Evolutionary conservation across 495 filamentous ascomycete genomes (phyloP).

Genomic region (Neurospora sp.): DNA sequence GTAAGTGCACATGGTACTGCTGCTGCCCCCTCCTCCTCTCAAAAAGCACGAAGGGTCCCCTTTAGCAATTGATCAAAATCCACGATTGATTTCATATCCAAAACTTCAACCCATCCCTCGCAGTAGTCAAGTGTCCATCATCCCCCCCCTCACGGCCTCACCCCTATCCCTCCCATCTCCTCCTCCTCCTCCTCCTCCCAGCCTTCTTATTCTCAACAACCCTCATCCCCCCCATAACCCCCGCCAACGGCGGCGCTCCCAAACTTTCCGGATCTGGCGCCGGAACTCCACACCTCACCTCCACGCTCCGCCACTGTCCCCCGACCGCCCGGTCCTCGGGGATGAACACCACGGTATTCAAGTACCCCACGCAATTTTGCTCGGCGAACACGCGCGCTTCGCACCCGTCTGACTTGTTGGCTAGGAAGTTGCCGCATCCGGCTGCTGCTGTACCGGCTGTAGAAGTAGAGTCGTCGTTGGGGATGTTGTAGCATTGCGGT

Average conservation of each 20-base stretch:
- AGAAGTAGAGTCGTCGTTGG: not conserved
- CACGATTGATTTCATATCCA: too few relatives aligned
- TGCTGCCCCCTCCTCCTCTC: not conserved
- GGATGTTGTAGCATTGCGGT: constrained; percentile 25
- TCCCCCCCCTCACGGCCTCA: too few relatives aligned
- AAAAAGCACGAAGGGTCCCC: not conserved
- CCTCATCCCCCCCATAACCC: not conserved
- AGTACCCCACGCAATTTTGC: constrained; percentile 22
- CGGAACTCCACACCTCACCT: constrained; percentile 23
- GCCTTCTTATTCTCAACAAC: not conserved
- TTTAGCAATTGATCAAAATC: too few relatives aligned
- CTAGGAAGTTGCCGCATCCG: constrained; percentile 28
- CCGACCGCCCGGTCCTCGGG: constrained; percentile 26
- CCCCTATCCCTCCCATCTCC: too few relatives aligned
- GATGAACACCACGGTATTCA: constrained; percentile 31
- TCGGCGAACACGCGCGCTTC: constrained; percentile 31
- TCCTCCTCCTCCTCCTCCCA: too few relatives aligned
- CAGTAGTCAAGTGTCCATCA: too few relatives aligned
- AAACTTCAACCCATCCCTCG: too few relatives aligned
- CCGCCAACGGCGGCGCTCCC: constrained; percentile 12
- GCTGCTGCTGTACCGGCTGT: constrained; percentile 6
- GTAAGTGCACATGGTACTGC: not conserved
- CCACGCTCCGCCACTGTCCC: constrained; percentile 26
- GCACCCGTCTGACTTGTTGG: constrained; percentile 28
- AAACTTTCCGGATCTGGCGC: constrained; percentile 9